Conservation (phyloP, 345 rosid species). For the Excoecaria cochinchinensis region DNA sequence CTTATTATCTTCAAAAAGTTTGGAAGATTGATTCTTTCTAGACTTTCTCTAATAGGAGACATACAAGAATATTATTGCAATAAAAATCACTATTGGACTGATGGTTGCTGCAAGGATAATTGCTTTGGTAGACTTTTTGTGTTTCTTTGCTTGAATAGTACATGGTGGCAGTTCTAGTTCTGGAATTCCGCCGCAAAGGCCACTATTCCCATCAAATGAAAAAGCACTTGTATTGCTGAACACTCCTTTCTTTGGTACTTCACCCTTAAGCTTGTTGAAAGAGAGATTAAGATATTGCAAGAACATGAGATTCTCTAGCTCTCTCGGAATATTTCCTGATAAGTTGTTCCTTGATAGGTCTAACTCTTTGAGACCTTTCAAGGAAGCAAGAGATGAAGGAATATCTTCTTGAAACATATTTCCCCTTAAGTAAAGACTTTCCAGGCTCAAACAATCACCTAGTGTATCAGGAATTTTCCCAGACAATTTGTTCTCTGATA, state of each 20-base stretch:
- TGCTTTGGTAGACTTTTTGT: background rate
- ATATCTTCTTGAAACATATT: conserved; percentile 11
- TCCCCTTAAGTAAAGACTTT: conserved; percentile 1
- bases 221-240: conserved; percentile 3
- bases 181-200: conserved; percentile 16
- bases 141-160: background rate
- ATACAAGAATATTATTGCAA: no score
- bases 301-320: background rate
- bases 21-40: no score
- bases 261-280: conserved; percentile 15
- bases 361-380: conserved; percentile 10
- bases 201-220: conserved; percentile 1
- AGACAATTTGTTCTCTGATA: conserved; percentile 6
- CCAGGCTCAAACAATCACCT: conserved; percentile 9
- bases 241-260: conserved; percentile 11
- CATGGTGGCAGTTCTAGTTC: conserved; percentile 4
- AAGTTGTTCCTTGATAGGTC: conserved; percentile 16
- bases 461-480: conserved; percentile 12
- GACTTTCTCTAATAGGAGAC: no score
- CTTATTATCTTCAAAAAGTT: no score
- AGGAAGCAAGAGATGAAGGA: conserved; percentile 2
- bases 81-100: no score
- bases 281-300: conserved; percentile 9
- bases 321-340: conserved; percentile 12
- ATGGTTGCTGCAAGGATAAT: background rate